These are phyloP conservation scores for Trichopus zeylanicus DNA, from an alignment of 116 monocot genomes.

Conservation along the genomic window DNA sequence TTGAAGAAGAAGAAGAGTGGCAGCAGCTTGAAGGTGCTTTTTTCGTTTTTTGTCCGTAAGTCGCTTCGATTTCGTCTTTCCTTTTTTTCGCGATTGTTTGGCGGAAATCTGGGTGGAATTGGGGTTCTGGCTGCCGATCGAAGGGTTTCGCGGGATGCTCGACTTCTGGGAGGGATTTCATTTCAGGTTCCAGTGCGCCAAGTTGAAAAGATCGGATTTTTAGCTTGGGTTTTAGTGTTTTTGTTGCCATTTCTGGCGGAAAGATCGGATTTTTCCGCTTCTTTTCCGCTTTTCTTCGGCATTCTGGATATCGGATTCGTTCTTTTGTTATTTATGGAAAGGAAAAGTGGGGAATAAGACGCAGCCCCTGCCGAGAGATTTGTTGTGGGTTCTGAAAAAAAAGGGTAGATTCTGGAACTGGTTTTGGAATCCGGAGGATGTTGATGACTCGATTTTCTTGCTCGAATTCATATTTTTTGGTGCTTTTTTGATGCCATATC, in stretches of 20 bases:
- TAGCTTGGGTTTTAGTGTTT: not conserved
- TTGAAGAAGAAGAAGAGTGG: not conserved
- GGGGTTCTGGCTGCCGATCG: not conserved
- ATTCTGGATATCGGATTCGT: constrained; percentile 2
- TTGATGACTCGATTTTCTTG: not conserved
- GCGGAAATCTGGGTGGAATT: not conserved
- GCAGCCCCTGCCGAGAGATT: not conserved
- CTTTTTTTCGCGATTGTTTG: not conserved
- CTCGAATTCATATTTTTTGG: not conserved
- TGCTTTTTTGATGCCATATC: not conserved
- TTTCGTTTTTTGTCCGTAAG: not conserved
- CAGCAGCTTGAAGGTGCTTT: not conserved
- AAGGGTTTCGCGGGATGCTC: not conserved
- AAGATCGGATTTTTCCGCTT: no score
- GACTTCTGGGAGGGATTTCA: not conserved
- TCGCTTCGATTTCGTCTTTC: not conserved
- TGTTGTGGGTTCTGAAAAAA: not conserved
- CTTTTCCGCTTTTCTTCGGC: not conserved
- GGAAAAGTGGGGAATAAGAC: not conserved
- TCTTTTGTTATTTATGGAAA: constrained; percentile 3
- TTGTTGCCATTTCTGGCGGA: not conserved
- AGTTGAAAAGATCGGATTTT: not conserved
- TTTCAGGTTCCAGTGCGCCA: not conserved
- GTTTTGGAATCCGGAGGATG: not conserved
- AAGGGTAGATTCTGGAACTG: not conserved